phyloP scores from a whole-genome alignment of 2,329 filamentous ascomycete genomes.

The Aspergillus sp. region DNA sequence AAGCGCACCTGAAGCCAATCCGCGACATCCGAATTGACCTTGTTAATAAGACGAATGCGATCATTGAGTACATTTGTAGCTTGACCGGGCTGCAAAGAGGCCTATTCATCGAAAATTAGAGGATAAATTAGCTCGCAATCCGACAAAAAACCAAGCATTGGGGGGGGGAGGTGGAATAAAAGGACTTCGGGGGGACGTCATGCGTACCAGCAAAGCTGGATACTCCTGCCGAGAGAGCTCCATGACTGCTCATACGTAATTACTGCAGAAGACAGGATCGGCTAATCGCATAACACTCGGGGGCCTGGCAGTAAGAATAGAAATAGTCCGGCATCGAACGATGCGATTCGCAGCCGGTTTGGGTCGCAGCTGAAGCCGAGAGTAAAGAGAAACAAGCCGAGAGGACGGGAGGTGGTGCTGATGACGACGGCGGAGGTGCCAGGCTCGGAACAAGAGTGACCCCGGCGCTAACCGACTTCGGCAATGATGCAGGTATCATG shows the following conservation, averaged over 20 bases:
- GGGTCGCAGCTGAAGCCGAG: slow-evolving; percentile 4
- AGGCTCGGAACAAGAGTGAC: slow-evolving; percentile 2
- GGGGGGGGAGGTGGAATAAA: not conserved
- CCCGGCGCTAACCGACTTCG: not conserved
- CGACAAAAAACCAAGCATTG: not conserved
- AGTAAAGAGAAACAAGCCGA: slow-evolving; percentile 2
- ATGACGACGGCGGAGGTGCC: slow-evolving; percentile 8
- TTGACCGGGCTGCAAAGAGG: slow-evolving; percentile 69
- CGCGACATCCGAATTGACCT: slow-evolving; percentile 81
- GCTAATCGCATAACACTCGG: slow-evolving; percentile 27
- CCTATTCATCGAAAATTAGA: slow-evolving; percentile 43
- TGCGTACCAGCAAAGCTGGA: slow-evolving; percentile 81
- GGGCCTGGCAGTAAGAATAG: slow-evolving; percentile 6
- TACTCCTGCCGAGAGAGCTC: slow-evolving; percentile 82
- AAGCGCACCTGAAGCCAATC: slow-evolving; percentile 84
- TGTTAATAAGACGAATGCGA: slow-evolving; percentile 76
- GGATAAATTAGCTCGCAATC: slow-evolving; percentile 1
- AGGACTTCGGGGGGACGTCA: not conserved
- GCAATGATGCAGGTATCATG: not conserved
- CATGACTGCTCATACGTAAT: slow-evolving; percentile 43
- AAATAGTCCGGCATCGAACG: slow-evolving; percentile 5
- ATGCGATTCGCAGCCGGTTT: too few relatives aligned
- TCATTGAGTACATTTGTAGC: slow-evolving; percentile 77
- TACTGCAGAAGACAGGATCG: slow-evolving; percentile 10
- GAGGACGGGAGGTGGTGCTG: slow-evolving; percentile 8